Percentiles rank a stretch among this genome's conserved stretches.
These are phyloP conservation scores for Rhizophagus clarus DNA, from an alignment of 192 early-diverging fungal species.

Conservation along the genomic window DNA sequence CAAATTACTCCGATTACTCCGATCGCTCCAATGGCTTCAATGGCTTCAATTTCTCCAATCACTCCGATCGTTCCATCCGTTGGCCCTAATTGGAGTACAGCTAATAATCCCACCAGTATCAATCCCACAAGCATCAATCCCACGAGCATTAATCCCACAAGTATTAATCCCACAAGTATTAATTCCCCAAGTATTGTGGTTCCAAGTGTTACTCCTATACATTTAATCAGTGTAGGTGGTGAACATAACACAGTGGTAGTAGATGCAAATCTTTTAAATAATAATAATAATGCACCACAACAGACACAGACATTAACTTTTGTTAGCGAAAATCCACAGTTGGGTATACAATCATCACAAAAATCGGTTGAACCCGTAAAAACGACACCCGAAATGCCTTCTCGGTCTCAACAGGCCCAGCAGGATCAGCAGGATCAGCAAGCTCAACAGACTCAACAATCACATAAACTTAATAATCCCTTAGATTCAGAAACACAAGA, in stretches of 20 bases:
- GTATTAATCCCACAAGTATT: not conserved
- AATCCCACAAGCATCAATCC: not conserved
- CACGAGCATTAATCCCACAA: not conserved
- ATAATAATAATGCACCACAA: not conserved
- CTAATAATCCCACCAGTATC: not conserved
- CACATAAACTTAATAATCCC: too few species aligned
- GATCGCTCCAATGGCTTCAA: too few species aligned
- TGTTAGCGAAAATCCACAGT: conserved; percentile 18
- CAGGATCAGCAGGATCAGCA: too few species aligned
- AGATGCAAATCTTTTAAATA: conserved; percentile 1
- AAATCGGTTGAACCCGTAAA: not conserved
- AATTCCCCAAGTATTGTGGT: not conserved
- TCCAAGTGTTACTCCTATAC: not conserved
- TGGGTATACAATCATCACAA: not conserved
- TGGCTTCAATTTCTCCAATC: too few species aligned
- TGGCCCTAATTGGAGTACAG: not conserved
- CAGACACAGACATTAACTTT: conserved; percentile 4
- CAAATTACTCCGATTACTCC: too few species aligned
- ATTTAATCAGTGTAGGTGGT: not conserved
- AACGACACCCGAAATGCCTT: not conserved
- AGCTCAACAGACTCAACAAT: not conserved
- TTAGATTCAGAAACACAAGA: too few species aligned
- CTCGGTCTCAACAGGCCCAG: not conserved
- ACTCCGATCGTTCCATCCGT: too few species aligned
- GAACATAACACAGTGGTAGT: not conserved